phyloP scores from a whole-genome alignment of 768 basidiomycete species.

The Suillus clintonianus region DNA sequence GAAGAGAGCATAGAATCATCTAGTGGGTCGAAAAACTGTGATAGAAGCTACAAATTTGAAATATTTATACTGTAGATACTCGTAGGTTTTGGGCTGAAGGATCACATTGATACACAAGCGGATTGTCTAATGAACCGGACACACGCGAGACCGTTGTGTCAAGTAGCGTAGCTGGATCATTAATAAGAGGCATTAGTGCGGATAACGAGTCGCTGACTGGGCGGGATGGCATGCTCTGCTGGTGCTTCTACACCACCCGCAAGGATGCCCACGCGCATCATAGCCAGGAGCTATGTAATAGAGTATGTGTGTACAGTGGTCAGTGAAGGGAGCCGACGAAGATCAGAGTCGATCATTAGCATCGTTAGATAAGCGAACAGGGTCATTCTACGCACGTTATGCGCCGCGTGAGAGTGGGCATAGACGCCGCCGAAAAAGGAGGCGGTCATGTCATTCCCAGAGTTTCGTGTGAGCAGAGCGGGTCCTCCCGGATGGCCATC shows the following conservation, averaged over 20 bases:
- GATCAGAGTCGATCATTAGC: not conserved
- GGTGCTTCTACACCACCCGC: constrained; percentile 62
- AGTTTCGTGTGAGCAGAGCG: constrained; percentile 52
- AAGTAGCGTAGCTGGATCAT: not conserved
- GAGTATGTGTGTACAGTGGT: not conserved
- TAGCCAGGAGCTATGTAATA: constrained; percentile 55
- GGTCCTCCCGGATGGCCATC: constrained; percentile 82
- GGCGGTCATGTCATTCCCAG: constrained; percentile 83
- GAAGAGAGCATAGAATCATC: not conserved
- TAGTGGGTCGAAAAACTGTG: not conserved
- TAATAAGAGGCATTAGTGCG: constrained; percentile 11
- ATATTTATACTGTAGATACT: constrained; percentile 2
- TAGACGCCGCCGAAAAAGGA: constrained; percentile 87
- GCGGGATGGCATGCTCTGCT: constrained; percentile 45
- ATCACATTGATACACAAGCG: not conserved
- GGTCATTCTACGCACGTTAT: constrained; percentile 52
- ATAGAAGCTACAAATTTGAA: not conserved
- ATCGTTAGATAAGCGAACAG: constrained; percentile 3
- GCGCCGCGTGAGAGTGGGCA: constrained; percentile 81
- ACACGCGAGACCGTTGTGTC: not conserved
- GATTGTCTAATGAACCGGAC: not conserved
- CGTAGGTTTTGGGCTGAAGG: not conserved
- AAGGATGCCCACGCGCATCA: constrained; percentile 75
- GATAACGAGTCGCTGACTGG: constrained; percentile 42
- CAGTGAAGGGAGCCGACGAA: not conserved